Evolutionary conservation across 768 basidiomycete genomes (phyloP), one percentile per base, ranked within the genome.

Genomic region (Gloeophyllum trabeum): DNA sequence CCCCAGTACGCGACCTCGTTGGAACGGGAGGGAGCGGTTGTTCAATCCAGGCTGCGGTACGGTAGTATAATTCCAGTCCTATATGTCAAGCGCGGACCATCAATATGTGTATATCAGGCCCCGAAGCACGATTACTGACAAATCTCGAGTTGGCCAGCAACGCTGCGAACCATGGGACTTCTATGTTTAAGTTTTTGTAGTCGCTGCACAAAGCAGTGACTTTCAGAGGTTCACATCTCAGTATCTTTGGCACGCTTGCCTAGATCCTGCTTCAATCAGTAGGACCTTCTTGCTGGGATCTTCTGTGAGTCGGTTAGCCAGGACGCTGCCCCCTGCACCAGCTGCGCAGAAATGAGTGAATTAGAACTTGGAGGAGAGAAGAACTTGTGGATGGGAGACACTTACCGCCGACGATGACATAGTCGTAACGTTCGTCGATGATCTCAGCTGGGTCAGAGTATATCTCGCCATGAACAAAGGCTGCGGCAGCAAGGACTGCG

Each of bases 241-340:
- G 36, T 37, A 19, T 7, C 10, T 10, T 7, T 10, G 20, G 36
- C 7, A 32, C 20, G 20, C 36, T 37, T 12, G 46, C 49, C 28
- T 46, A 6, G 37, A 21, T 14, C 52, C 52, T 23, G 50, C 52
- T 25, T 53, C 51, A 23, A 53, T 37, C 3, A 53, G 16, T 2
- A 53, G 39, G 2, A 53, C 51, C 7, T 21, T 34, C 16, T 20
- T 23, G 7, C 34, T n/a, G 10, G 45, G 41, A 32, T 49, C 32
- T 25, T 41, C 51, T 13, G 45, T 43, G 6, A 53, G 39, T 7
- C 48, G 21, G 21, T 46, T 47, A 3, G 51, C 51, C 5, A 53
- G 24, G 5, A 52, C 48, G 26, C 34, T 32, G 2, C 51, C 51
- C 21, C 40, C 51, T 16, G 43, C 16, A 3, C 51, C 51, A n/a